Conservation (phyloP, 1,284 basidiomycete genomes). For the Inonotus hispidus region DNA sequence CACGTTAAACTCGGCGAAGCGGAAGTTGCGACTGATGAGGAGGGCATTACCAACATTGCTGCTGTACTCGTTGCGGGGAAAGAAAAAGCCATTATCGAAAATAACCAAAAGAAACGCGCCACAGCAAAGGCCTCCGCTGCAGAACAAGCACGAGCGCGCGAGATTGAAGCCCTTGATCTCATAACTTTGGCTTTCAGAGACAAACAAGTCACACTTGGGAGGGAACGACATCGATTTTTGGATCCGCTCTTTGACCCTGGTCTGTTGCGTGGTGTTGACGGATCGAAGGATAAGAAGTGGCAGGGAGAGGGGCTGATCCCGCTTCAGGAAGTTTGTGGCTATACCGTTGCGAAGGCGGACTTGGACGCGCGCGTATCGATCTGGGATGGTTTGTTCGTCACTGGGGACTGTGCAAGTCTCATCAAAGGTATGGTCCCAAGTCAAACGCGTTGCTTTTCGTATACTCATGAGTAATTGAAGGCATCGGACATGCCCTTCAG, state of each 20-base stretch:
- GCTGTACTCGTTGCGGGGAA: constrained; percentile 76
- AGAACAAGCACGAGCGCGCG: constrained; percentile 71
- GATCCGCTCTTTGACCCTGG: constrained; percentile 83
- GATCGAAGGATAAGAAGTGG: constrained; percentile 17
- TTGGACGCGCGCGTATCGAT: constrained; percentile 65
- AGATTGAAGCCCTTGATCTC: constrained; percentile 79
- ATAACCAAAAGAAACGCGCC: constrained; percentile 70
- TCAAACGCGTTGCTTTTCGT: background rate
- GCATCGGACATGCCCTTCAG: constrained; percentile 66
- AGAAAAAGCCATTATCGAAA: constrained; percentile 78
- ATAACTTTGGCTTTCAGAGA: constrained; percentile 69
- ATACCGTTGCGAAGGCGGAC: constrained; percentile 52
- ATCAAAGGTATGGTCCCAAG: constrained; percentile 60
- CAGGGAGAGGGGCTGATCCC: constrained; percentile 32
- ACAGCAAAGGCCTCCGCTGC: constrained; percentile 73
- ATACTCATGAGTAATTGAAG: constrained; percentile 31
- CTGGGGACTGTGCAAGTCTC: constrained; percentile 71
- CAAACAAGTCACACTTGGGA: constrained; percentile 72
- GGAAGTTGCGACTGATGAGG: constrained; percentile 65
- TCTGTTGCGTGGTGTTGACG: constrained; percentile 34
- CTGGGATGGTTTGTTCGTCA: constrained; percentile 80
- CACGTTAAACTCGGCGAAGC: constrained; percentile 69
- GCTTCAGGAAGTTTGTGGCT: constrained; percentile 60
- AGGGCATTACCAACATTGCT: constrained; percentile 82
- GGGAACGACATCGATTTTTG: constrained; percentile 85